These are phyloP conservation scores for Sugiyamaella castrensis DNA, from an alignment of 1,139 yeast species.

Conservation along the genomic window DNA sequence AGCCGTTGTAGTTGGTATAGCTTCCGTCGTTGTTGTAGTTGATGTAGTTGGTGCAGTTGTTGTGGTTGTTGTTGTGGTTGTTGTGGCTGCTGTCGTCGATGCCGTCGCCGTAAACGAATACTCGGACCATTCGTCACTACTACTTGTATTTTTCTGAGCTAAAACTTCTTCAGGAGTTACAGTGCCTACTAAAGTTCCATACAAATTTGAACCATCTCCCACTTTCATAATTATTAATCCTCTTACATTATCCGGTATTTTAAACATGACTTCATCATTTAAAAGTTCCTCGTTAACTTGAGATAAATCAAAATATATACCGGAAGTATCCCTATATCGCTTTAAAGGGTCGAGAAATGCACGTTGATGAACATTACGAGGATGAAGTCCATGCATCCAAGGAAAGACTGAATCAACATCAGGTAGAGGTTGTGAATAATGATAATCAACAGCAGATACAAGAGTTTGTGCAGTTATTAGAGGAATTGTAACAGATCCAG, in stretches of 20 bases:
- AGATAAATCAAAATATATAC: conserved; percentile 15
- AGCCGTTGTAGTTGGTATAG: too few species aligned
- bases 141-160: conserved; percentile 4
- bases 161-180: conserved; percentile 60
- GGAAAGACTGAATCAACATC: conserved; percentile 73
- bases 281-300: conserved; percentile 11
- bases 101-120: conserved; percentile 1
- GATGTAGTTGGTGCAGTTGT: conserved; percentile 6
- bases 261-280: conserved; percentile 15
- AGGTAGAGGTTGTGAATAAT: conserved; percentile 53
- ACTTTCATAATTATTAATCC: conserved; percentile 39
- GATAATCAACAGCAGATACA: conserved; percentile 32
- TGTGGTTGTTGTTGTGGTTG: conserved; percentile 2
- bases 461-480: conserved; percentile 30
- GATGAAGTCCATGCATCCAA: conserved; percentile 73
- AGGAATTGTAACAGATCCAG: not conserved
- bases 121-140: conserved; percentile 7
- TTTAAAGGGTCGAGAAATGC: conserved; percentile 33
- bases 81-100: conserved; percentile 4
- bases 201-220: conserved; percentile 38
- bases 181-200: conserved; percentile 58
- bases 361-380: conserved; percentile 35
- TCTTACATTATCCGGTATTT: conserved; percentile 27
- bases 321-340: conserved; percentile 23
- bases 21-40: conserved; percentile 8